Conservation (phyloP, 2,329 filamentous ascomycete genomes). For the Aureobasidium sp. region DNA sequence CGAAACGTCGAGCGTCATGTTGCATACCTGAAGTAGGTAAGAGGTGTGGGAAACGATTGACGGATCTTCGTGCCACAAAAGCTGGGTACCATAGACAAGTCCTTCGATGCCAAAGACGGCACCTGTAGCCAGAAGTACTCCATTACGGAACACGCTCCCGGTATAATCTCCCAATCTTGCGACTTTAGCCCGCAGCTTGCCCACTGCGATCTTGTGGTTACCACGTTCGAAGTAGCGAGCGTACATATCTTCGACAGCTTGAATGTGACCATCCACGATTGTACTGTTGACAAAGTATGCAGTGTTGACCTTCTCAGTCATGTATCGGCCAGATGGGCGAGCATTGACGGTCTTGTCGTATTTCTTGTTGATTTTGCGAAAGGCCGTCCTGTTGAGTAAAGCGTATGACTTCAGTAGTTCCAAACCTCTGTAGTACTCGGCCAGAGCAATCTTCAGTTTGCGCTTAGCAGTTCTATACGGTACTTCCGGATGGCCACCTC, state of each 20-base stretch:
- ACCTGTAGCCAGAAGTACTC: slow-evolving; percentile 35
- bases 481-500: slow-evolving; percentile 44
- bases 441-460: slow-evolving; percentile 81
- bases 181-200: slow-evolving; percentile 70
- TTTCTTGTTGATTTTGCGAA: slow-evolving; percentile 97
- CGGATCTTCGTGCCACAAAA: slow-evolving; percentile 22
- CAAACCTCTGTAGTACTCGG: slow-evolving; percentile 87
- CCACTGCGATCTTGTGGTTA: slow-evolving; percentile 82
- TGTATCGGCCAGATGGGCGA: slow-evolving; percentile 67
- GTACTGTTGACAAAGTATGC: slow-evolving; percentile 90
- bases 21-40: slow-evolving; percentile 52
- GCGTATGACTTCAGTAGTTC: slow-evolving; percentile 90
- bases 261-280: slow-evolving; percentile 69
- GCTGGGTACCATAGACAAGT: slow-evolving; percentile 29
- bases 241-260: slow-evolving; percentile 80
- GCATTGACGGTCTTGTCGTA: slow-evolving; percentile 87
- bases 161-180: slow-evolving; percentile 51
- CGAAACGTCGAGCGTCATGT: background rate
- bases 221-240: slow-evolving; percentile 89
- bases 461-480: slow-evolving; percentile 81
- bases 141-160: slow-evolving; percentile 50
- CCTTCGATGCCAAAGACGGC: slow-evolving; percentile 36
- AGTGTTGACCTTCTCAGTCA: slow-evolving; percentile 84
- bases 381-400: slow-evolving; percentile 81
- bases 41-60: slow-evolving; percentile 26